A percentile compares a stretch with the other conserved stretches of the same genome.
Evolutionary conservation across 2,329 filamentous ascomycete species (phyloP).

Genomic region (Drechslerella coelobrocha): DNA sequence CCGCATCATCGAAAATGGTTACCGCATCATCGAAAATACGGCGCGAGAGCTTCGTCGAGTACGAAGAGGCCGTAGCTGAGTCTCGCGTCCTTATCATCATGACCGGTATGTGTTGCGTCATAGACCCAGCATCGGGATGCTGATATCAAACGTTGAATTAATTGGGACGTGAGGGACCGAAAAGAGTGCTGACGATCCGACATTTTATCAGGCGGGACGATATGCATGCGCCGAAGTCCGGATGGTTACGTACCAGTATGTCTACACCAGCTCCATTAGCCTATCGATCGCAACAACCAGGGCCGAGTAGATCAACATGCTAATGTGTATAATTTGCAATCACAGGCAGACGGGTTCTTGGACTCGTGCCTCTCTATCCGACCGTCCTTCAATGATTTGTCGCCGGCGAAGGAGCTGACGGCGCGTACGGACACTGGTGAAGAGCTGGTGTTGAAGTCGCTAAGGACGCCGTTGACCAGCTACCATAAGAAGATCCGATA

Average conservation of each 20-base stretch:
- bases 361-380: slow-evolving; percentile 80
- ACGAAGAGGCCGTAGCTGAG: slow-evolving; percentile 61
- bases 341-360: slow-evolving; percentile 70
- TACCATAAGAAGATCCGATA: slow-evolving; percentile 84
- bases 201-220: slow-evolving; percentile 68
- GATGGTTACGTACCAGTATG: slow-evolving; percentile 80
- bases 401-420: slow-evolving; percentile 65
- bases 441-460: slow-evolving; percentile 58
- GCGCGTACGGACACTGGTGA: slow-evolving; percentile 64
- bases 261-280: slow-evolving; percentile 3
- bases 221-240: slow-evolving; percentile 85
- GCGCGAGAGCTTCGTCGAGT: slow-evolving; percentile 42
- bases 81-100: slow-evolving; percentile 87
- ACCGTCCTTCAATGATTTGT: slow-evolving; percentile 83
- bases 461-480: slow-evolving; percentile 54
- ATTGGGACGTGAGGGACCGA: background rate
- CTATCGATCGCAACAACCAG: background rate
- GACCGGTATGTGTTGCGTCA: slow-evolving; percentile 65
- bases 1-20: slow-evolving; percentile 28
- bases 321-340: background rate
- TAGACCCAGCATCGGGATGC: no score
- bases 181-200: slow-evolving; percentile 1
- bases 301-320: background rate
- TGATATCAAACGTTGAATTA: no score
- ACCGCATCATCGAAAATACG: slow-evolving; percentile 28